Evolutionary conservation across 305 asterid species (phyloP).

Genomic region (Nicotiana rustica): DNA sequence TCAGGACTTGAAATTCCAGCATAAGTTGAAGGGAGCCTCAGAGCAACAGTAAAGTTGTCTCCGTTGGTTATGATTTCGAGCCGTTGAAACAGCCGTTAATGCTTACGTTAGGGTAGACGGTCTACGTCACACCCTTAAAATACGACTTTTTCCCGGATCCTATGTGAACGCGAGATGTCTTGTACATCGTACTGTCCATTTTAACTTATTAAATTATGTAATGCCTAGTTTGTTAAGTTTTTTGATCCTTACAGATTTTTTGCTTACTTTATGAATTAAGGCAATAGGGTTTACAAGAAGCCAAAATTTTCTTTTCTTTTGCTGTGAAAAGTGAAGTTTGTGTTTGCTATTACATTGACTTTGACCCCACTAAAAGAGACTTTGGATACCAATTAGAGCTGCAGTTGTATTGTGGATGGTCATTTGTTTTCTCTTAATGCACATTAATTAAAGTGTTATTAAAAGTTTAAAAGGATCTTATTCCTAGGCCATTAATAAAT

Average conservation of each 20-base stretch:
- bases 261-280: constrained; percentile 26
- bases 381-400: constrained; percentile 44
- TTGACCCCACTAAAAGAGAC: constrained; percentile 31
- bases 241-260: constrained; percentile 44
- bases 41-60: too few relatives aligned
- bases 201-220: too few relatives aligned
- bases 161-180: too few relatives aligned
- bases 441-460: constrained; percentile 41
- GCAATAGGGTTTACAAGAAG: constrained; percentile 2
- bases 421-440: constrained; percentile 44
- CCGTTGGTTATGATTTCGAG: accelerated
- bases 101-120: too few relatives aligned
- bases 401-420: constrained; percentile 30
- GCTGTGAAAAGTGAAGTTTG: constrained; percentile 43
- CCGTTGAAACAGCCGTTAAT: too few relatives aligned
- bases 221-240: neutral
- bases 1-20: constrained; percentile 56
- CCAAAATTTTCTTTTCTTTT: constrained; percentile 34
- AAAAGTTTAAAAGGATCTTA: constrained; percentile 35
- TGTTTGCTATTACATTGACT: constrained; percentile 39
- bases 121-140: too few relatives aligned
- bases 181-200: too few relatives aligned
- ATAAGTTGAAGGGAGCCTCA: neutral
- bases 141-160: too few relatives aligned
- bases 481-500: constrained; percentile 17